Base-by-base conservation (phyloP, 495 filamentous ascomycete species). In the Gamarada debralockiae region DNA sequence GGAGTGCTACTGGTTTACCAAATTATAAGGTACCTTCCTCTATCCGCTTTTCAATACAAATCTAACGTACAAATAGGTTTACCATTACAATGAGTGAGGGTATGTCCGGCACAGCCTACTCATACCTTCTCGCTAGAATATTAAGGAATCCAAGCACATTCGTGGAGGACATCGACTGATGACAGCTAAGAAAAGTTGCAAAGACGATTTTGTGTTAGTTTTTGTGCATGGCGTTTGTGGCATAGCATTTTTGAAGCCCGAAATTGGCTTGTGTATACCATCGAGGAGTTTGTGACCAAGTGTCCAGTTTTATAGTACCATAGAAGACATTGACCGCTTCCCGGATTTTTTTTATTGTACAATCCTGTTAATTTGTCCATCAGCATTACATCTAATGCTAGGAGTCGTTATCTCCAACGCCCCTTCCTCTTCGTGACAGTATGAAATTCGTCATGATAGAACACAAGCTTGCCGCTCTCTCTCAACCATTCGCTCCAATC, bases 11-110 rank as follows among this genome's bases (percentile, higher is more conserved):
- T 63, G 93, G 93, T 4, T 62, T 98, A 61, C 93, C 93, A 29
- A 95, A 98, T 74, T 98, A 98, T 71, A 90, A 95, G 75, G 93
- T 97, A 73, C 65, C 80, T 78, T 22, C 9, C 23, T 36, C 29
- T 46, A 7, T 33, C 17, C 31, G n/a, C 20, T 18, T 36, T 14
- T 6, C 34, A 40, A 10, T 17, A 31, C 15, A 22, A 12, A 38
- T 9, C 23, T 13, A 40, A 41, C 55, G 44, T 21, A 21, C 12
- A 3, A 44, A 27, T 53, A 93, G 89, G 85, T 93, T 51, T 93
- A 91, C 67, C 89, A 93, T 70, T 92, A 90, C 72, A 92, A 93
- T 67, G 89, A 93, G 73, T 93, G 78, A 79, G 13, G 40, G 20
- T 46, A 43, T 40, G 50, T 61, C 58, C 22, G 55, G 54, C 25